These are phyloP conservation scores for Trichophyton mentagrophytes DNA, from an alignment of 2,329 filamentous ascomycete genomes.

Conservation along the genomic window DNA sequence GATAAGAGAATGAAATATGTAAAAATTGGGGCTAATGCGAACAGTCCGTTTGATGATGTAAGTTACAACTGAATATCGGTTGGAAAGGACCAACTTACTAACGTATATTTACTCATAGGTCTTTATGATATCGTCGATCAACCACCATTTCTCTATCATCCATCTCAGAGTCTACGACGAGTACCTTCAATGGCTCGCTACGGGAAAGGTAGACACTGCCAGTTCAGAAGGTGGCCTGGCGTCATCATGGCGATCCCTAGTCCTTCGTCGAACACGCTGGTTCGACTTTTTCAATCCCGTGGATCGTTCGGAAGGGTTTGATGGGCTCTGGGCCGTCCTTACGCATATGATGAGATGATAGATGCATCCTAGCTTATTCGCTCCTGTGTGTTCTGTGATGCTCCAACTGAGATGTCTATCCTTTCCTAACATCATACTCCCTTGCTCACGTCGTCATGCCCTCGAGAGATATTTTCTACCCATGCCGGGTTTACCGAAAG, in stretches of 20 bases:
- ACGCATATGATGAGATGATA: constrained; percentile 37
- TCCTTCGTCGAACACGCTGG: constrained; percentile 45
- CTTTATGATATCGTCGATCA: constrained; percentile 49
- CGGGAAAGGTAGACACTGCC: constrained; percentile 26
- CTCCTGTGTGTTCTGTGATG: background rate
- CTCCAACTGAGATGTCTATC: no score
- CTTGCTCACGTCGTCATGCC: no score
- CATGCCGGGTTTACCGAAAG: background rate
- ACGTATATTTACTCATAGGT: constrained; percentile 29
- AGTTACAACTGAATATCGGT: constrained; percentile 15
- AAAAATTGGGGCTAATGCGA: constrained; percentile 42
- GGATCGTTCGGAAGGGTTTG: constrained; percentile 44
- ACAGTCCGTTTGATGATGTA: constrained; percentile 43
- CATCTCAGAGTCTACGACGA: constrained; percentile 44
- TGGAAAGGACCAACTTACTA: background rate
- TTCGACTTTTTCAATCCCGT: constrained; percentile 44
- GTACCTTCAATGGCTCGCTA: constrained; percentile 44
- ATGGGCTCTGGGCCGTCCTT: constrained; percentile 46
- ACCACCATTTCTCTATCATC: constrained; percentile 49
- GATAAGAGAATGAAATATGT: constrained; percentile 44
- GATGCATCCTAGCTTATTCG: background rate
- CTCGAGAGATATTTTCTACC: background rate
- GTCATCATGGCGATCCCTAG: constrained; percentile 40
- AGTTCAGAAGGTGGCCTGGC: constrained; percentile 11
- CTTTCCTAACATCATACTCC: no score